Conservation (phyloP, 371 early-diverging fungal species). For the Sporodiniella umbellata region DNA sequence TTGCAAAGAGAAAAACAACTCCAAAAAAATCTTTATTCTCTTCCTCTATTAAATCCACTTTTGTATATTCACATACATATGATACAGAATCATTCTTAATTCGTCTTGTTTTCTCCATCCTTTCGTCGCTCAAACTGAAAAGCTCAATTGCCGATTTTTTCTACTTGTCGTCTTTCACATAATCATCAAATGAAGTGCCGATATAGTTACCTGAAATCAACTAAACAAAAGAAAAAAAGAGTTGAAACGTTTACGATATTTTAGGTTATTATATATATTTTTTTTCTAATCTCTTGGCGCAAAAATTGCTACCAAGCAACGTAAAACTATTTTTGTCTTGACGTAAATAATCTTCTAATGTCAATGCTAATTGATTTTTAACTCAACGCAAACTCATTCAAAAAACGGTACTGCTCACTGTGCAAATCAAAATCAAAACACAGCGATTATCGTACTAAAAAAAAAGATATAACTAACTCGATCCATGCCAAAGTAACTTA, state of each 20-base stretch:
- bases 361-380: slow-evolving; percentile 4
- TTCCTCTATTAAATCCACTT: slow-evolving; percentile 22
- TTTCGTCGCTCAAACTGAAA: slow-evolving; percentile 19
- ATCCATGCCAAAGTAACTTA: no score
- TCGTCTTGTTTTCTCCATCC: slow-evolving; percentile 21
- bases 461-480: no score
- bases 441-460: no score
- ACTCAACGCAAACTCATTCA: slow-evolving; percentile 4
- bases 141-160: slow-evolving; percentile 17
- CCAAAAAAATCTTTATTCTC: slow-evolving; percentile 21
- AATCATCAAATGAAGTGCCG: slow-evolving; percentile 19
- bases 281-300: no score
- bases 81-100: slow-evolving; percentile 19
- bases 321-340: slow-evolving; percentile 3
- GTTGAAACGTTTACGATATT: no score
- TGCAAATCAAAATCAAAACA: no score
- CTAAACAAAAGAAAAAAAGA: no score
- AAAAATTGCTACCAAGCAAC: no score
- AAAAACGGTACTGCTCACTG: no score
- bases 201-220: slow-evolving; percentile 16
- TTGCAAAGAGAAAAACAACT: slow-evolving; percentile 21
- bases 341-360: slow-evolving; percentile 3
- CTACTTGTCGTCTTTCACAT: slow-evolving; percentile 20
- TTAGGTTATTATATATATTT: no score
- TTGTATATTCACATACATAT: slow-evolving; percentile 18